Base-by-base conservation (phyloP, 768 basidiomycete species). In the Chalciporus pseudorubinellus region DNA sequence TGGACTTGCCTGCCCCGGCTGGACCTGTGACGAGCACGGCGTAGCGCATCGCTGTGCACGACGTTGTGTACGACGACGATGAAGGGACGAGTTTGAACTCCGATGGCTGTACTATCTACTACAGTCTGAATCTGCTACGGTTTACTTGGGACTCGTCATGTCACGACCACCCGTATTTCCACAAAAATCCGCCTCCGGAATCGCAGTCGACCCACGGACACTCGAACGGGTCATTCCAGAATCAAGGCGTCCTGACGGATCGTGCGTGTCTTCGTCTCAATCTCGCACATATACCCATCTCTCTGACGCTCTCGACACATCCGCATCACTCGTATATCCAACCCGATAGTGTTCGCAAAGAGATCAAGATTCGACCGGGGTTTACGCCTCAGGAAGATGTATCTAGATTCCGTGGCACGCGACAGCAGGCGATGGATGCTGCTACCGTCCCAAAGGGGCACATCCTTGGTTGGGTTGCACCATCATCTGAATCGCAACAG, bases 1-100 rank as follows among this genome's bases (percentile, higher is more conserved):
- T 98, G 0, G 93, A 92, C 74, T 99, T 99, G 45, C 97, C 97
- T 13, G 97, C 93, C 44, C 97, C 97, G 2, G 97, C 97, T 43
- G 97, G 97, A n/a, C 97, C 97, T 49, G 87, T 89, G 45, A 93
- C 82, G 41, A 93, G 79, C 24, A 92, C 85, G 7, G 91, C 91
- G 73, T 93, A 93, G 53, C 91, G 86, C 91, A 93, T 93, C 22
- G 46, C 9, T 8, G 44, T 22, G 10, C 9, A 43, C 20, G 58
- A 55, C 11, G 48, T n/a, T n/a, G n/a, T n/a, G n/a, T n/a, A 26
- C 21, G 47, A 29, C 9, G 39, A 55, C 51, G 38, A 55, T 50
- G 57, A 59, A 58, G 24, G 24, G 24, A 24, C 14, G 6, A 54
- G 53, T 68, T 70, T 22, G 49, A 69, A 70, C 69, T 70, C 67